Percentiles rank a stretch among this genome's conserved stretches.
Evolutionary conservation across 2,329 filamentous ascomycete species (phyloP).

Genomic region (Chrysoporthe austroafricana): DNA sequence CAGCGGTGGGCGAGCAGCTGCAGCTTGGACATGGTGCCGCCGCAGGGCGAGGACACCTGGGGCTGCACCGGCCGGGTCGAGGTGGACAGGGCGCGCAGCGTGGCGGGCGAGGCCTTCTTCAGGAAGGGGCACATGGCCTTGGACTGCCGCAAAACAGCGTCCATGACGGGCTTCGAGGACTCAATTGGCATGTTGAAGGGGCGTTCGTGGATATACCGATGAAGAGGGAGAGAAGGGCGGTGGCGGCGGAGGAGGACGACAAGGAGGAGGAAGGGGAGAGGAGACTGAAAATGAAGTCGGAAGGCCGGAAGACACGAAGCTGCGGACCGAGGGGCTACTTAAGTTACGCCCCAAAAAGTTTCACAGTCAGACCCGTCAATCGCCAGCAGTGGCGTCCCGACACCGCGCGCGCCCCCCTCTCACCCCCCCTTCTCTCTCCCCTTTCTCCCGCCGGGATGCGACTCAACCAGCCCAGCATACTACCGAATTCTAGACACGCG

Average conservation of each 20-base stretch:
- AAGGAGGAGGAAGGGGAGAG: background rate
- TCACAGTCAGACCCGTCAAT: background rate
- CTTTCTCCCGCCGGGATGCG: too few relatives aligned
- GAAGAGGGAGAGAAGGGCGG: background rate
- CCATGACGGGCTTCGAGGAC: slow-evolving; percentile 62
- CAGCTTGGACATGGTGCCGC: slow-evolving; percentile 94
- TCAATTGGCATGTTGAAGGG: slow-evolving; percentile 6
- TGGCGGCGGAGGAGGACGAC: background rate
- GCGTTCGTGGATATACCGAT: too few relatives aligned
- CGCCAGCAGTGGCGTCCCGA: background rate
- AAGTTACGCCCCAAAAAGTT: slow-evolving; percentile 1
- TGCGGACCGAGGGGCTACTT: background rate
- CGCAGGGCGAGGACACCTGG: slow-evolving; percentile 71
- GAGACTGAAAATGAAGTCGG: slow-evolving; percentile 1
- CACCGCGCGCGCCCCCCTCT: too few relatives aligned
- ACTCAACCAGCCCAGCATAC: too few relatives aligned
- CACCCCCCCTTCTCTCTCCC: too few relatives aligned
- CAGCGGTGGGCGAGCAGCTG: slow-evolving; percentile 93
- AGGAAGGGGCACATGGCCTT: slow-evolving; percentile 97
- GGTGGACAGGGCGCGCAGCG: slow-evolving; percentile 85
- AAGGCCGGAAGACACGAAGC: background rate
- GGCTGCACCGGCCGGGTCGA: slow-evolving; percentile 61
- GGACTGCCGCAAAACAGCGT: slow-evolving; percentile 91
- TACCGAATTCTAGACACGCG: too few relatives aligned
- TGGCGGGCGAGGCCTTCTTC: slow-evolving; percentile 89